Evolutionary conservation across 2,329 filamentous ascomycete species (phyloP), one percentile per base, ranked within the genome.

Genomic region (Cladorrhinum sp.): DNA sequence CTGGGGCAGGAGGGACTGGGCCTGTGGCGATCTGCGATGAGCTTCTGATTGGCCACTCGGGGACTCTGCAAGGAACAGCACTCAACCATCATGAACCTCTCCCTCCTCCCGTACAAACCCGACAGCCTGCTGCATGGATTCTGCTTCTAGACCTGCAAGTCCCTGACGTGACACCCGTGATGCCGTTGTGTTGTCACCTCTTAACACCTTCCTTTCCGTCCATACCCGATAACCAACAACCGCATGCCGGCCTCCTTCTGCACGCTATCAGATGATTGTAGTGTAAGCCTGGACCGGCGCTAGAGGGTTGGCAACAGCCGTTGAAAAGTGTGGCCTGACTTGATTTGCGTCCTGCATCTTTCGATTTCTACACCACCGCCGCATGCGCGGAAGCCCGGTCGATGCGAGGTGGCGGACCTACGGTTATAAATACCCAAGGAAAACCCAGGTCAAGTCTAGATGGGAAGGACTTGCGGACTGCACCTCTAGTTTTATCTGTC

Each of bases 351-450:
- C 38, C 53, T 49, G 53, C 53, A 56, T 29, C 53, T 45, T 56
- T 48, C 41, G 36, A 45, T 48, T 56, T 49, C 53, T 10, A 22
- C 53, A 25, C 29, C 7, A 56, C 38, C 27, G 38, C 49, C 49
- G 53, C 53, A 56, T 56, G 53, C 53, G 53, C 49, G 53, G 53
- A 45, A 49, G 41, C 38, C 53, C 29, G 53, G 29, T 29, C 24
- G 53, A 18, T 24, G 20, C 12, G 20, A 25, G 22, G 49, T 50
- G 49, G 49, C 49, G 49, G 22, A 55, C 53, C 29, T 41, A 48
- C 53, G 22, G 52, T 41, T 55, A 25, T 45, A 45, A 45, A 45
- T 45, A 45, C 41, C 4, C 41, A 18, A 18, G 41, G 18, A 18
- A 45, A 7, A 7, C 18, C 41, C 41, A 41, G 36, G 36, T n/a